Base-by-base conservation (phyloP, 2,329 filamentous ascomycete genomes). In the Aotearoamyces nothofagi region DNA sequence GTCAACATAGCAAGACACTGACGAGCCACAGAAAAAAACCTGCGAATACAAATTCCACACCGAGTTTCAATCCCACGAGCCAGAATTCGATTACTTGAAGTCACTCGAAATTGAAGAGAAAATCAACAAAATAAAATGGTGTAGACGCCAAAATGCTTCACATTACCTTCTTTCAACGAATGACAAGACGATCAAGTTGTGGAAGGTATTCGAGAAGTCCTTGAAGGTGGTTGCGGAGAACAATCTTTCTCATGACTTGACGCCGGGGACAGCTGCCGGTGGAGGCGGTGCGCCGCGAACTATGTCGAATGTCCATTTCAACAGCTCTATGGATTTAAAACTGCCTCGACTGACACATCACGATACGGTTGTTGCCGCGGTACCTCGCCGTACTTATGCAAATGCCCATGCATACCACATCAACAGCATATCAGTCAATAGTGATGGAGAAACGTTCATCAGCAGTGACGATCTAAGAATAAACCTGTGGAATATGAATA, bases 111-210 rank as follows among this genome's bases (percentile, higher is more conserved):
- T 98, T 51, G 90, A 98, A 67, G 90, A 98, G 60, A 98, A 98
- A 64, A 98, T 98, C 69, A 98, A 98, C 69, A 98, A 98, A 67
- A 98, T 98, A 62, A 98, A 96, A 58, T 98, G 90, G 90, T 98
- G 90, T 57, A 77, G 80, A 51, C 78, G 90, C 58, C 87, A 96
- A 59, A 98, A 98, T 65, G 81, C 87, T 37, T 96, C 90, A 32
- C 90, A 98, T 61, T 98, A 93, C 56, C 73, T 98, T 29, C 72
- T 98, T 33, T 96, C 90, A 24, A 98, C 90, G 45, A 98, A 98
- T 54, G 90, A 98, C 65, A 98, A 98, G 66, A 98, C 90, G 23
- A 98, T 98, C 69, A 98, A 98, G 64, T 66, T 98, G 43, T 98
- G 90, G 90, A 98, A 98, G 57, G 87, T 98, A 28, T 98, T 96